A percentile compares a stretch with the other conserved stretches of the same genome.
These are phyloP conservation scores for Plectosphaerella sp. DNA, from an alignment of 2,329 filamentous ascomycete species.

Conservation along the genomic window DNA sequence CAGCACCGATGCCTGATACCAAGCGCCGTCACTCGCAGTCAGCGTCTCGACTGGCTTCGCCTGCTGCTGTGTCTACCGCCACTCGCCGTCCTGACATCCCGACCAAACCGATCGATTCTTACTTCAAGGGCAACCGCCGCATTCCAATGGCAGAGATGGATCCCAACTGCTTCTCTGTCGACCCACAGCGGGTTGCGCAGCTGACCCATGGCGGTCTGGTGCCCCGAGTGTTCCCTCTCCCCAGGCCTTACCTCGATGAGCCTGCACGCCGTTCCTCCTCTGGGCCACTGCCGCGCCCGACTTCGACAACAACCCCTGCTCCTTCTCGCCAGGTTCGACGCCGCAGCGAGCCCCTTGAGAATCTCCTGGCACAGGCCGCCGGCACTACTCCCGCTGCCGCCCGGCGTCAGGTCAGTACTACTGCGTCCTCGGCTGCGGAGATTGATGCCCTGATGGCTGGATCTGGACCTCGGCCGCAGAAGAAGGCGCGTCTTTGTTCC, in stretches of 20 bases:
- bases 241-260: constrained; percentile 49
- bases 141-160: constrained; percentile 61
- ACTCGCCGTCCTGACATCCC: constrained; percentile 17
- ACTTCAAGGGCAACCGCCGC: constrained; percentile 45
- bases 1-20: constrained; percentile 33
- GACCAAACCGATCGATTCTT: constrained; percentile 49
- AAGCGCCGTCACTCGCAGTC: constrained; percentile 36
- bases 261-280: constrained; percentile 35
- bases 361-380: constrained; percentile 26
- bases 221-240: constrained; percentile 54
- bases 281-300: constrained; percentile 49
- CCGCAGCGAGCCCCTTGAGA: constrained; percentile 47
- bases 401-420: constrained; percentile 4
- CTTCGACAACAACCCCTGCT: constrained; percentile 14
- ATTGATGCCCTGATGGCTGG: constrained; percentile 10
- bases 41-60: constrained; percentile 7
- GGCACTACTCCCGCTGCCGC: neutral
- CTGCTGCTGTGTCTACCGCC: constrained; percentile 14
- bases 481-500: constrained; percentile 53
- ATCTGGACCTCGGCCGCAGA: constrained; percentile 36
- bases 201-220: constrained; percentile 45
- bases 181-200: constrained; percentile 41
- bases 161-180: constrained; percentile 53
- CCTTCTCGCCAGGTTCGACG: constrained; percentile 39
- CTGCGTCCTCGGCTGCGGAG: constrained; percentile 6